These are phyloP conservation scores for Cyphellophora attinorum DNA, from an alignment of 2,329 filamentous ascomycete species.

Conservation along the genomic window DNA sequence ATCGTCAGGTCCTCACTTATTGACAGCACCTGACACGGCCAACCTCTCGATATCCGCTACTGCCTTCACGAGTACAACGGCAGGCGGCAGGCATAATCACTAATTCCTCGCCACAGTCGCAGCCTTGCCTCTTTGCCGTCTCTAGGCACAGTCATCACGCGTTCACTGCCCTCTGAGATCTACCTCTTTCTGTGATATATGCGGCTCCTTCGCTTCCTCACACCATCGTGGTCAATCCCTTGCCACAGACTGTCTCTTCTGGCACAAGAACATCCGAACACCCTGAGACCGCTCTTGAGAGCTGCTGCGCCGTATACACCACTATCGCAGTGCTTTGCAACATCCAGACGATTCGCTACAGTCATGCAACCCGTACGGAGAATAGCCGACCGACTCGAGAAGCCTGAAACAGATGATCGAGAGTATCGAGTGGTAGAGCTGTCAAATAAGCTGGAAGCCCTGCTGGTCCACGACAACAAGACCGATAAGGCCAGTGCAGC, in stretches of 20 bases:
- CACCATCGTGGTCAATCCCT: not conserved
- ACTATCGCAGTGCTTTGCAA: not conserved
- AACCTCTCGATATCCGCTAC: no score
- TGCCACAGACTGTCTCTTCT: not conserved
- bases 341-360: conserved; percentile 12
- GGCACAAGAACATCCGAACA: not conserved
- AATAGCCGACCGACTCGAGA: conserved; percentile 66
- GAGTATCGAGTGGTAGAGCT: conserved; percentile 80
- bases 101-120: no score
- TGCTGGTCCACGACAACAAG: conserved; percentile 86
- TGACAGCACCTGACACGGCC: no score
- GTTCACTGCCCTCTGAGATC: no score
- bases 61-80: no score
- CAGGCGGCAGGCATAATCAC: no score
- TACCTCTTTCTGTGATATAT: no score
- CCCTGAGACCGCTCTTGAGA: not conserved
- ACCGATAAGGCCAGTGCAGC: conserved; percentile 96
- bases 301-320: not conserved
- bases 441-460: conserved; percentile 76
- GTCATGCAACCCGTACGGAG: conserved; percentile 21
- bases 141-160: no score
- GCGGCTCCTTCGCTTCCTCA: not conserved
- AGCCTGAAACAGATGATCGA: conserved; percentile 74
- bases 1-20: no score
- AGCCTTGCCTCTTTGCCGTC: no score